Conservation (phyloP, 352 stramenopile species). For the Blastocystis sp. region DNA sequence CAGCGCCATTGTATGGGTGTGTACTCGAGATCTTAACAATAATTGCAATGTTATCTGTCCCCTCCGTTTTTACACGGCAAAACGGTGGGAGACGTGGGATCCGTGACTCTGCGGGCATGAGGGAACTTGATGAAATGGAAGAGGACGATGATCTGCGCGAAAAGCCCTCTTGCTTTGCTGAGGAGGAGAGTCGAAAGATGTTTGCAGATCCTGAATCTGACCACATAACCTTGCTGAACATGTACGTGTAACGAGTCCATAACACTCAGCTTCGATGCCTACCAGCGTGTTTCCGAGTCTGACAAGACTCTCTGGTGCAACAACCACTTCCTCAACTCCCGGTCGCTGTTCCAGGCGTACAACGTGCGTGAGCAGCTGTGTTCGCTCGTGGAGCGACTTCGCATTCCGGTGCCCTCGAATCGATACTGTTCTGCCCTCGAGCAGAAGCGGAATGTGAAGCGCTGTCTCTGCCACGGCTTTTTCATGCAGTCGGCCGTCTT, state of each 20-base stretch:
- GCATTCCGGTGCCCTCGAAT: conserved; percentile 67
- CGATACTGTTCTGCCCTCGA: conserved; percentile 66
- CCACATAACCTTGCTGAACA: conserved; percentile 94
- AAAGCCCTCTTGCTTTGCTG: not conserved
- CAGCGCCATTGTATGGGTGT: conserved; percentile 85
- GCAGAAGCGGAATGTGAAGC: conserved; percentile 85
- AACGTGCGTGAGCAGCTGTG: conserved; percentile 89
- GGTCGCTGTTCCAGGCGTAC: conserved; percentile 78
- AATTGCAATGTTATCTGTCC: conserved; percentile 89
- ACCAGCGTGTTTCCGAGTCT: conserved; percentile 79
- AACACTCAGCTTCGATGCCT: conserved; percentile 74
- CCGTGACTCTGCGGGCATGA: not conserved
- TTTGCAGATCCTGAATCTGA: conserved; percentile 69
- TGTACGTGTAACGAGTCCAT: conserved; percentile 68
- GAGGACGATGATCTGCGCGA: not conserved
- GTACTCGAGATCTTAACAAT: conserved; percentile 80
- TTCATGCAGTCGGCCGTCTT: conserved; percentile 94
- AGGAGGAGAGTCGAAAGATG: not conserved
- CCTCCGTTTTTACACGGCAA: conserved; percentile 86
- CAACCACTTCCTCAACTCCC: conserved; percentile 90
- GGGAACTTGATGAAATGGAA: not conserved
- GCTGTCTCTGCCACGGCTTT: conserved; percentile 85
- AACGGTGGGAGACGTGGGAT: conserved; percentile 68
- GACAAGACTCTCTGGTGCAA: conserved; percentile 86
- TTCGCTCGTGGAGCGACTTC: conserved; percentile 75